Percentiles rank a stretch among this genome's conserved stretches.
These are phyloP conservation scores for Phytopythium ostracodes DNA, from an alignment of 352 stramenopile species.

Conservation along the genomic window DNA sequence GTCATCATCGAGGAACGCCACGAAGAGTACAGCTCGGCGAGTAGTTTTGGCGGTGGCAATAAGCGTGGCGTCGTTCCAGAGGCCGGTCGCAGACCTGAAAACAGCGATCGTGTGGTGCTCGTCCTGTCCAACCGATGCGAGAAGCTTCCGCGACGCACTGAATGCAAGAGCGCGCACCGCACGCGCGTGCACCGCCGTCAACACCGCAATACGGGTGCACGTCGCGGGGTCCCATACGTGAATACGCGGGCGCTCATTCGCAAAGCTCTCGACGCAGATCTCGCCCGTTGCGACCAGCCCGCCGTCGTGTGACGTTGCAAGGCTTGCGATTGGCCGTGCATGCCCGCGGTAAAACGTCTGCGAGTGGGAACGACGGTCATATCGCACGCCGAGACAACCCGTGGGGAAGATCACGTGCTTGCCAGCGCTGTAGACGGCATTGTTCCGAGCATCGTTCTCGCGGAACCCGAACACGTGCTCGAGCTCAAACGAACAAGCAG, in stretches of 20 bases:
- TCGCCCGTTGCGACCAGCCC: slow-evolving; percentile 67
- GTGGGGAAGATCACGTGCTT: slow-evolving; percentile 66
- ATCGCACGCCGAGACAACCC: slow-evolving; percentile 57
- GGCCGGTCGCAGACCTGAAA: slow-evolving; percentile 48
- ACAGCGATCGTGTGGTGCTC: slow-evolving; percentile 72
- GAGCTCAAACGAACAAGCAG: slow-evolving; percentile 39
- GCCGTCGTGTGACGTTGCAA: slow-evolving; percentile 43
- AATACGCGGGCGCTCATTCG: slow-evolving; percentile 53
- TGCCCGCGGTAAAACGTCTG: slow-evolving; percentile 70
- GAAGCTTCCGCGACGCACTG: slow-evolving; percentile 28
- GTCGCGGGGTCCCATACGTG: slow-evolving; percentile 74
- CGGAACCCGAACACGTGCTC: slow-evolving; percentile 70
- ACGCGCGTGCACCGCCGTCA: slow-evolving; percentile 65
- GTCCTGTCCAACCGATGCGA: slow-evolving; percentile 69
- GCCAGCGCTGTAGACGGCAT: slow-evolving; percentile 51
- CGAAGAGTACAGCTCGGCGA: slow-evolving; percentile 51
- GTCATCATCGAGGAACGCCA: slow-evolving; percentile 55
- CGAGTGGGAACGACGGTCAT: slow-evolving; percentile 63
- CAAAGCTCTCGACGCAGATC: slow-evolving; percentile 53
- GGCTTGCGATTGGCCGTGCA: slow-evolving; percentile 48
- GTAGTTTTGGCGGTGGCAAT: slow-evolving; percentile 46
- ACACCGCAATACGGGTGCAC: slow-evolving; percentile 35
- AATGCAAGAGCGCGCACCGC: slow-evolving; percentile 70
- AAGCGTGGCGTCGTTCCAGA: slow-evolving; percentile 63
- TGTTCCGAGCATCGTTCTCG: slow-evolving; percentile 53